Conservation (phyloP, 129 eudicot species). For the Logfia minima region DNA sequence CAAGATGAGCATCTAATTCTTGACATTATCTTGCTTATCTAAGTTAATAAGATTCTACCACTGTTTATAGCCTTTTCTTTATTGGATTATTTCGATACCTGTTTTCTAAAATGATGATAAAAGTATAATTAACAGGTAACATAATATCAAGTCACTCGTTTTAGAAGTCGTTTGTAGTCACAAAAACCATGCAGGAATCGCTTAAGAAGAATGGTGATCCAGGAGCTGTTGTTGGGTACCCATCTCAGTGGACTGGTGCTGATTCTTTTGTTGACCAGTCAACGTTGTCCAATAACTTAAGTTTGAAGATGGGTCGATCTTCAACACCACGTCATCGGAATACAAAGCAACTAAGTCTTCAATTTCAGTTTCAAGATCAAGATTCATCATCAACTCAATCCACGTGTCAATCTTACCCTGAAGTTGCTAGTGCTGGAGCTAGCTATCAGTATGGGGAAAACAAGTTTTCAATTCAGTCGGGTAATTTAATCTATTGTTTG, state of each 20-base stretch:
- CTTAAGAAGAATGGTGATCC: slow-evolving; percentile 42
- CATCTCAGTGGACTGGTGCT: slow-evolving; percentile 42
- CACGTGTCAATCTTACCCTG: slow-evolving; percentile 58
- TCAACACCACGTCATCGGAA: slow-evolving; percentile 36
- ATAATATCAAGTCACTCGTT: neutral
- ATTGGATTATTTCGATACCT: neutral
- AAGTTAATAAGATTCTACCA: slow-evolving; percentile 22
- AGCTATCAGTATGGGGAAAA: slow-evolving; percentile 36
- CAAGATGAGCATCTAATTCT: slow-evolving; percentile 41
- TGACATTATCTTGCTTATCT: slow-evolving; percentile 21
- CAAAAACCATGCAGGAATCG: slow-evolving; percentile 41
- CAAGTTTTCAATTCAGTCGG: slow-evolving; percentile 33
- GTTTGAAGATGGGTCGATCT: slow-evolving; percentile 49
- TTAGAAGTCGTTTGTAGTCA: neutral
- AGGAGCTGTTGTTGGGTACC: slow-evolving; percentile 26
- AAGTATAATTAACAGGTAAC: slow-evolving; percentile 23
- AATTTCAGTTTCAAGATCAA: slow-evolving; percentile 55
- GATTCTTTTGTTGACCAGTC: slow-evolving; percentile 51
- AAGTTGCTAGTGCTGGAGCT: slow-evolving; percentile 51
- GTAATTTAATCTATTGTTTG: slow-evolving; percentile 22
- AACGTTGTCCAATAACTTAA: slow-evolving; percentile 47
- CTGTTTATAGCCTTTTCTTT: slow-evolving; percentile 12
- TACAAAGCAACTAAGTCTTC: slow-evolving; percentile 43
- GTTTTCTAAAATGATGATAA: neutral
- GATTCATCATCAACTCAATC: slow-evolving; percentile 72